Conservation (phyloP, 345 rosid species). For the Sonneratia caseolaris region DNA sequence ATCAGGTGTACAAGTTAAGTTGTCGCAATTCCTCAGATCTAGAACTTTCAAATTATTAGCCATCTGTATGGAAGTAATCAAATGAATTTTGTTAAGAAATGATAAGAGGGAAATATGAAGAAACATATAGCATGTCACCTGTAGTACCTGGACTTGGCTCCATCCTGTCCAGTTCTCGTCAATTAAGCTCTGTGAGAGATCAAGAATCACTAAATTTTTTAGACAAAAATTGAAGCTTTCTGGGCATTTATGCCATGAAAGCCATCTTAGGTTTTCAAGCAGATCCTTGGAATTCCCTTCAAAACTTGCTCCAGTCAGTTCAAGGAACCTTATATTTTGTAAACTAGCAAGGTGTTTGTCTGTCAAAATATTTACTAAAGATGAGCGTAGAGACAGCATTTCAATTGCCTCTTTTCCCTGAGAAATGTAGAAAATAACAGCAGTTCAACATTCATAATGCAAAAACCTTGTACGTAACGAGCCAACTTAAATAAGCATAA, state of each 20-base stretch:
- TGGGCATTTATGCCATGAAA: not conserved
- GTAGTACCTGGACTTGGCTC: slow-evolving; percentile 1
- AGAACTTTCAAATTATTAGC: not conserved
- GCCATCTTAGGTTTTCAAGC: not conserved
- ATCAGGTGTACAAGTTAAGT: not conserved
- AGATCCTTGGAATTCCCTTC: not conserved
- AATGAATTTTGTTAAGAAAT: not conserved
- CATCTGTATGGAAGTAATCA: not conserved
- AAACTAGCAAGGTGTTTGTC: not conserved
- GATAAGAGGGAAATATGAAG: not conserved
- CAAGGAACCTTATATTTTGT: not conserved
- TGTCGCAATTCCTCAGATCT: not conserved
- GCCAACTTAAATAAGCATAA: too few relatives aligned
- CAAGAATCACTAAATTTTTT: slow-evolving; percentile 2
- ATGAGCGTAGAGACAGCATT: not conserved
- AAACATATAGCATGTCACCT: not conserved
- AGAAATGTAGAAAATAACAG: not conserved
- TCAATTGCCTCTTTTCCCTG: not conserved
- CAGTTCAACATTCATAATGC: too few relatives aligned
- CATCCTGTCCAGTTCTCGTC: not conserved
- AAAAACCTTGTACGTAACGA: too few relatives aligned
- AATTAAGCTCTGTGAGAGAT: not conserved
- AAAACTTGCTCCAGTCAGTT: fast-evolving
- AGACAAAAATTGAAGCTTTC: not conserved
- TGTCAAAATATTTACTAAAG: not conserved